Evolutionary conservation across 129 eudicot genomes (phyloP), one percentile per base, ranked within the genome.

Genomic region (Arctium lappa): DNA sequence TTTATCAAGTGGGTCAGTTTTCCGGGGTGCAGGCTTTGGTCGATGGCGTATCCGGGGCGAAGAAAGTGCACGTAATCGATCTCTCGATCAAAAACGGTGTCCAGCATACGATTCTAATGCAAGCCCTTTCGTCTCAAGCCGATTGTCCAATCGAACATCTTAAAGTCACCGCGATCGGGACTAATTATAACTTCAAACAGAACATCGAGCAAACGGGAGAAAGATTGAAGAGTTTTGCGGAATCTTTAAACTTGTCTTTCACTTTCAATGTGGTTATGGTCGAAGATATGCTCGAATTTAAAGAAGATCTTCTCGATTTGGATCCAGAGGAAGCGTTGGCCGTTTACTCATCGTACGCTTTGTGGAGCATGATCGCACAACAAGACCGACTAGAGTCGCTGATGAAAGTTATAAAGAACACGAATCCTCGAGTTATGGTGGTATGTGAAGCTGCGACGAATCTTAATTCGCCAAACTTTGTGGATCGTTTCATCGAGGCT

Each of bases 401-500:
- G 30, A 87, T 90, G 91, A 87, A 77, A 29, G 88, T 86, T 18
- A 81, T 92, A 31, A 78, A 70, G 74, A 81, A 71, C 27, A 56
- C 53, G 4, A 87, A 86, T 50, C 97, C 91, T 13, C 50, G 87
- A 78, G 82, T 82, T 5, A 90, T 90, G 94, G 80, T 92, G 50
- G 81, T 92, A 3, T 10, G 33, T 9, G 92, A 90, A 76, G 30
- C 75, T 9, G 91, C 89, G 37, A 90, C 78, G 6, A 90, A 92
- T 79, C 79, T 77, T 11, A 92, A 90, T 78, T 83, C 91, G 2
- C 91, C 97, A 0, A 74, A 79, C 74, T 92, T 92, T 72, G 89
- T 90, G 72, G 66, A 81, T 48, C 93, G 94, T 36, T 92, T 92
- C 39, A 85, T 82, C 32, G 94, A 92, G 82, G 88, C 85, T 53